phyloP scores from a whole-genome alignment of 2,329 filamentous ascomycete species.

The Paraphoma sp. region DNA sequence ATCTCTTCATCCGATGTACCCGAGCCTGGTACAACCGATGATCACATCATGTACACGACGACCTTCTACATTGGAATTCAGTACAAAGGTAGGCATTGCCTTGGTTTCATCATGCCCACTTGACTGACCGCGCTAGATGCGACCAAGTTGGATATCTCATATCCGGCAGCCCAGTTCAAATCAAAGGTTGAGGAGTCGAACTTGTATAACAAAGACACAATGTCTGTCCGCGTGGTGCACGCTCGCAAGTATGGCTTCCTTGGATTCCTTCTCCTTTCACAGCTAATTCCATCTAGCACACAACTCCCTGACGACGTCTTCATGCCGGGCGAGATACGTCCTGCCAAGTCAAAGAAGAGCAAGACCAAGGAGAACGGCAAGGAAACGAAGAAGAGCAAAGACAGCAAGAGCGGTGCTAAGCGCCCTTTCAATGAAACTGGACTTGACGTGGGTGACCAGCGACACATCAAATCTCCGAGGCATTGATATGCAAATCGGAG shows the following conservation, averaged over 20 bases:
- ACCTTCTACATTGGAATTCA: constrained; percentile 93
- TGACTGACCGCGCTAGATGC: constrained; percentile 50
- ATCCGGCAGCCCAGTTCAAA: constrained; percentile 86
- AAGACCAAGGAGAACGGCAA: constrained; percentile 29
- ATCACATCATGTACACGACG: constrained; percentile 75
- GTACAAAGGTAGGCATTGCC: constrained; percentile 53
- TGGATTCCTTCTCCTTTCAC: background rate
- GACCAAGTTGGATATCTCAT: constrained; percentile 77
- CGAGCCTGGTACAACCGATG: constrained; percentile 48
- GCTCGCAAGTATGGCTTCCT: constrained; percentile 75
- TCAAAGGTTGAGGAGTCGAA: constrained; percentile 78
- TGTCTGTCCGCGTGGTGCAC: constrained; percentile 81
- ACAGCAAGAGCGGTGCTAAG: constrained; percentile 34
- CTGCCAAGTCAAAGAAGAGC: constrained; percentile 53
- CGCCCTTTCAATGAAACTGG: constrained; percentile 53
- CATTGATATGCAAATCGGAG: constrained; percentile 22
- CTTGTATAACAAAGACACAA: constrained; percentile 75
- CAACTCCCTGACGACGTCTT: constrained; percentile 92
- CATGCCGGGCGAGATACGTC: constrained; percentile 70
- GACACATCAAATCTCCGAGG: constrained; percentile 24
- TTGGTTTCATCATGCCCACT: background rate
- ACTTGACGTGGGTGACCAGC: constrained; percentile 53
- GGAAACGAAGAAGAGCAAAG: background rate
- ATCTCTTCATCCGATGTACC: constrained; percentile 58
- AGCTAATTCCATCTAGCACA: constrained; percentile 63